Evolutionary conservation across 352 stramenopile species (phyloP), one percentile per base, ranked within the genome.

Genomic region (Blastocystis sp.): DNA sequence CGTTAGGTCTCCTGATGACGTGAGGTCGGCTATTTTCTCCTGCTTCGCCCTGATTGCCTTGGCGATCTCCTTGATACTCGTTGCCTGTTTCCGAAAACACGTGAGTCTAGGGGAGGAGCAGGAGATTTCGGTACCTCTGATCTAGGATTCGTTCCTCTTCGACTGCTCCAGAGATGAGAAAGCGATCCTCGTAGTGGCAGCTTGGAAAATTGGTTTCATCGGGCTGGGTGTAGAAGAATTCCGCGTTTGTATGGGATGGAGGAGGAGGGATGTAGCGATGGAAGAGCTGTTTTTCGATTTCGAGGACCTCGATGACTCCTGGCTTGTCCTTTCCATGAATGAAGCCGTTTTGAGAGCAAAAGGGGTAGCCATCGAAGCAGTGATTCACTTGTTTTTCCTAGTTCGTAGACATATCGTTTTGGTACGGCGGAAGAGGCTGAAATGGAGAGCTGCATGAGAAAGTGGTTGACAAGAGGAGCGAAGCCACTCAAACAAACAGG

Each of bases 221-320:
- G 9, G n/a, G 4, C 1, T 40, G 18, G 6, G 48, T 40, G 27
- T 81, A 81, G 7, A 21, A 65, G 29, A 64, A 48, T 16, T 6
- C 14, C 11, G 32, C 29, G 32, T 63, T 54, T 24, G 69, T 63
- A 48, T 81, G 48, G 3, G 56, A 42, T 63, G 69, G 69, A 48
- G 69, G 69, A 2, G 46, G 44, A 29, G 69, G 69, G 36, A 81
- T 81, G 69, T 81, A 21, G 9, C 69, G 24, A 24, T 51, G 46
- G 53, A 81, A 81, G 27, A 63, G 69, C 24, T 81, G 48, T 44
- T 51, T 51, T 81, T 63, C 69, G 69, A 81, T 81, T 81, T 81
- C 69, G 7, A 81, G 53, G 27, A 81, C 69, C 38, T 81, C 69
- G n/a, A 81, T 81, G 0, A 63, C 32, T 32, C 56, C 56, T 46